Evolutionary conservation across 2,329 filamentous ascomycete genomes (phyloP), one percentile per base, ranked within the genome.

Genomic region (Penicillium hesseltinei): DNA sequence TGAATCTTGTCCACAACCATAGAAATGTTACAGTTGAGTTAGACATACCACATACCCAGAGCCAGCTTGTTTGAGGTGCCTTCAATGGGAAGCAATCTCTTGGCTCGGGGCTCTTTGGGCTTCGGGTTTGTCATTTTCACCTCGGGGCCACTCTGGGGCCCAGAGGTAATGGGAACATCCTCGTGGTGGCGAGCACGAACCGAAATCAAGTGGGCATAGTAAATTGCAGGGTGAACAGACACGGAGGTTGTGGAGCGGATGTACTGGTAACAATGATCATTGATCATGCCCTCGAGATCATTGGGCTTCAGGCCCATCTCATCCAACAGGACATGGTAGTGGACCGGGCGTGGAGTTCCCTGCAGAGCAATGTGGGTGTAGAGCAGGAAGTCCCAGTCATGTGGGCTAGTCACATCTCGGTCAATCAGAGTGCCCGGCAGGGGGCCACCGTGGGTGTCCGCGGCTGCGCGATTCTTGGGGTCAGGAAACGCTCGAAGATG

Each of bases 241-340:
- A 99, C 92, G 0, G 94, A 91, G 0, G 93, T 97, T 0, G 92
- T 97, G 0, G 92, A 94, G 17, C 94, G 86, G 54, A 89, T 88
- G 69, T 96, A 99, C 55, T 96, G 91, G 74, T 96, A 99, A 44
- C 89, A 96, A 62, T 97, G 92, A 64, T 96, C 89, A 67, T 97
- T 97, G 23, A 97, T 88, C 84, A 97, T 89, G 55, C 88, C 87
- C 68, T 96, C 90, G 0, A 99, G 80, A 2, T 88, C 82, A 42
- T 90, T 86, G 0, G 88, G 81, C 0, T 81, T 73, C 67, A 90
- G 82, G 2, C 82, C 79, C 10, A 88, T 84, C 72, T 97, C 92
- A 70, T 99, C 94, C 46, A 89, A 71, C 23, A 99, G 86, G 15
- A 97, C 88, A 60, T 93, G 89, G 73, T 99, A 99, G 67, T 96